Percentiles rank a stretch among this genome's conserved stretches.
phyloP scores from a whole-genome alignment of 192 early-diverging fungal species.

The Dissophora globulifera region DNA sequence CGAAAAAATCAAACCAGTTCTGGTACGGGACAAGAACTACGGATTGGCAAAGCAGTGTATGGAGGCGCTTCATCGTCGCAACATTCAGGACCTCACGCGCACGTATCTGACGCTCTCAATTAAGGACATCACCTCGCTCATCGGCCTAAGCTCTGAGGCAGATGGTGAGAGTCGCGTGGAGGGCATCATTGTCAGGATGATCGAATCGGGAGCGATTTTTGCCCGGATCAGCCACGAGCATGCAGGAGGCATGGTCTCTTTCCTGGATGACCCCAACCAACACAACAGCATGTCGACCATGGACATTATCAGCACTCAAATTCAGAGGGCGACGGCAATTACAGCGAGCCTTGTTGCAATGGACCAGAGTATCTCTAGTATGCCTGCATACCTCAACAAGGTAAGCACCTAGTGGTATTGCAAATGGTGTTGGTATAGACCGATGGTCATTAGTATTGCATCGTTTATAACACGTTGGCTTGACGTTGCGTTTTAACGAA shows the following conservation, averaged over 20 bases:
- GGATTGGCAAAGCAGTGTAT: slow-evolving; percentile 69
- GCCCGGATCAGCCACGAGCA: slow-evolving; percentile 60
- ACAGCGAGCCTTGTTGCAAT: slow-evolving; percentile 32
- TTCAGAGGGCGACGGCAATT: slow-evolving; percentile 49
- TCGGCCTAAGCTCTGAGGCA: slow-evolving; percentile 55
- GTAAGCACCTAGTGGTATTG: slow-evolving; percentile 2
- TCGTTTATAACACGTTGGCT: neutral
- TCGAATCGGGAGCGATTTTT: slow-evolving; percentile 60
- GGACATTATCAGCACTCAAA: slow-evolving; percentile 58
- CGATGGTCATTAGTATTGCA: neutral
- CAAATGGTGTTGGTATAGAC: neutral
- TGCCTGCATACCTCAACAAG: slow-evolving; percentile 47
- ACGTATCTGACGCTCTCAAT: slow-evolving; percentile 83
- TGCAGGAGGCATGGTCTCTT: slow-evolving; percentile 72
- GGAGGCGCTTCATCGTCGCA: slow-evolving; percentile 59
- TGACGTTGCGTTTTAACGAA: neutral
- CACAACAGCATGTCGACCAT: slow-evolving; percentile 56
- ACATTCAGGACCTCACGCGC: slow-evolving; percentile 77
- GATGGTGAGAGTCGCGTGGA: slow-evolving; percentile 61
- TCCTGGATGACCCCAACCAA: slow-evolving; percentile 69
- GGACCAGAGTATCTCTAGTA: slow-evolving; percentile 39
- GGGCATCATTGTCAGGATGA: slow-evolving; percentile 67
- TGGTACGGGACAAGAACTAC: slow-evolving; percentile 66
- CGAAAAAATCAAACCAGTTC: slow-evolving; percentile 35
- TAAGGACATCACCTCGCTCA: slow-evolving; percentile 70